Evolutionary conservation across 2,329 filamentous ascomycete genomes (phyloP).

Genomic region (Zarea fungicola): DNA sequence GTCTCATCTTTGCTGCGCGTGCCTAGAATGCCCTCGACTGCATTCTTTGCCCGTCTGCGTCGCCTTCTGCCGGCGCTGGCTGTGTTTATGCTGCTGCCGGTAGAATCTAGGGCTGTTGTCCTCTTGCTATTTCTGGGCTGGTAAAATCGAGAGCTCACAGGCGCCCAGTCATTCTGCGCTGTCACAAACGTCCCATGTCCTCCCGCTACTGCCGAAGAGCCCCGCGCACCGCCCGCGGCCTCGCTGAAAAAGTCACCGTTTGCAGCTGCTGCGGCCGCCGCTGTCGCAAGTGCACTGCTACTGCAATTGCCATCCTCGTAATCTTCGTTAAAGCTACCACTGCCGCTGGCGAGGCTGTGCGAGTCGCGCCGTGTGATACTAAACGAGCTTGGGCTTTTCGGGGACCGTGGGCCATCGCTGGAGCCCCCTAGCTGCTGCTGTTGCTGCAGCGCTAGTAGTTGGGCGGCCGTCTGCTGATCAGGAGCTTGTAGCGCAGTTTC

Average conservation of each 20-base stretch:
- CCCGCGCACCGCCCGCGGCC: constrained; percentile 21
- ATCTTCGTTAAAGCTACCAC: constrained; percentile 25
- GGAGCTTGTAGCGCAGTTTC: constrained; percentile 76
- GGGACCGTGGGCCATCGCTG: constrained; percentile 35
- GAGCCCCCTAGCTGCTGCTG: constrained; percentile 43
- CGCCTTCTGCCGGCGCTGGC: constrained; percentile 11
- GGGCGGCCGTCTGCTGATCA: constrained; percentile 59
- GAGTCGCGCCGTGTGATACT: constrained; percentile 40
- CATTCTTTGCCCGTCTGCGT: constrained; percentile 31
- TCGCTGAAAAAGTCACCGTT: constrained; percentile 24
- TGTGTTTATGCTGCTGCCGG: constrained; percentile 20
- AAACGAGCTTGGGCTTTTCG: constrained; percentile 35
- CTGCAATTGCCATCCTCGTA: constrained; percentile 22
- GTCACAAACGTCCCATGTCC: constrained; percentile 62
- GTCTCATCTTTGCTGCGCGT: constrained; percentile 81
- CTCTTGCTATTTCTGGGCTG: constrained; percentile 32
- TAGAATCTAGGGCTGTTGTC: background rate
- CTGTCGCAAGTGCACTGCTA: constrained; percentile 24
- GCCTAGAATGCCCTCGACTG: constrained; percentile 38
- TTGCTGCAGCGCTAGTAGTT: constrained; percentile 1
- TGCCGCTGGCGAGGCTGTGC: constrained; percentile 21
- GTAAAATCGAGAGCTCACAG: constrained; percentile 67
- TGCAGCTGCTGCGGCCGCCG: background rate
- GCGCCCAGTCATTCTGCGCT: constrained; percentile 93
- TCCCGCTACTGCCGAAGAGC: background rate